Percentiles rank a stretch among this genome's conserved stretches.
Evolutionary conservation across 139 green algal genomes (phyloP).

Genomic region (Haematococcus lacustris): DNA sequence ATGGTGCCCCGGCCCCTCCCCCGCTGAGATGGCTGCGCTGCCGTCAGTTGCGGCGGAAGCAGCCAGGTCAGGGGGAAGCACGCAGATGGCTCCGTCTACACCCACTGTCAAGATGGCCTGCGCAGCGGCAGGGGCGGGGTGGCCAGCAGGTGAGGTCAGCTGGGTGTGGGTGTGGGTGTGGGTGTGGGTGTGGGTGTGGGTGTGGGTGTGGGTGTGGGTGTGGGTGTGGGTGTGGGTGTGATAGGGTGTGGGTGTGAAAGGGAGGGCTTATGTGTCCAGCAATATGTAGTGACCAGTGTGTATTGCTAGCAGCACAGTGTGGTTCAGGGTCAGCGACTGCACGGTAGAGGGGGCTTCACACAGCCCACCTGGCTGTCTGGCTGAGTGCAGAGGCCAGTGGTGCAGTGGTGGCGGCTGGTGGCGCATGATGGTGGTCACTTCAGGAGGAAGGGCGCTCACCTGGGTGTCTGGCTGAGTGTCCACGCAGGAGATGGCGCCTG

Average conservation of each 20-base stretch:
- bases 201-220: too few relatives aligned
- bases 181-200: too few relatives aligned
- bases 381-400: not conserved
- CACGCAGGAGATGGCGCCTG: conserved; percentile 1
- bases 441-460: not conserved
- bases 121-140: not conserved
- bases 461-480: conserved; percentile 7
- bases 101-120: conserved; percentile 22
- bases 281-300: not conserved
- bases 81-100: conserved; percentile 17
- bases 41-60: not conserved
- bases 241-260: not conserved
- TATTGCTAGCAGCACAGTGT: not conserved
- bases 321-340: not conserved
- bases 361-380: not conserved
- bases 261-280: not conserved
- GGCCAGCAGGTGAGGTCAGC: not conserved
- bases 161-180: not conserved
- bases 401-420: not conserved
- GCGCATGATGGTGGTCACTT: not conserved
- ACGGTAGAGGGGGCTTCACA: not conserved
- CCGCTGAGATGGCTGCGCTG: conserved; percentile 9
- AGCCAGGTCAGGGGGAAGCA: conserved; percentile 11
- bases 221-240: not conserved
- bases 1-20: too few relatives aligned